Evolutionary conservation across 2,329 filamentous ascomycete species (phyloP).

Genomic region (Aspergillus cejpii): DNA sequence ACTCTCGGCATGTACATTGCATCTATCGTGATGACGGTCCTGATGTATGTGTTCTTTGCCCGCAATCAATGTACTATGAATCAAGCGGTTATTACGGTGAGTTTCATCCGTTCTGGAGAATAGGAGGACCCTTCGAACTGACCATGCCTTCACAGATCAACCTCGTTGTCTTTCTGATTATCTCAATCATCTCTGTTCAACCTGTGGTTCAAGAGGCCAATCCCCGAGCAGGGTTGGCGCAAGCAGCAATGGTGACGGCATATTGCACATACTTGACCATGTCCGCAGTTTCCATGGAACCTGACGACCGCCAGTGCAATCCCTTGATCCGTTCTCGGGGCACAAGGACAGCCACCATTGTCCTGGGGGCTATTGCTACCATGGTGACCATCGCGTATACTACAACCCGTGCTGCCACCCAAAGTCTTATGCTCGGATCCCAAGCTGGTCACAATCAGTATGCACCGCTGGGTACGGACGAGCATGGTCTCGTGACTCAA

Average conservation of each 20-base stretch:
- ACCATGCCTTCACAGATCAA: constrained; percentile 55
- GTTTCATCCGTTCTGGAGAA: constrained; percentile 18
- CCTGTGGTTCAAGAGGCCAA: constrained; percentile 87
- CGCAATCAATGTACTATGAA: constrained; percentile 81
- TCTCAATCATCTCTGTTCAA: constrained; percentile 82
- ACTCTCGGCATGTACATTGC: constrained; percentile 89
- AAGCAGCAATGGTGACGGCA: constrained; percentile 91
- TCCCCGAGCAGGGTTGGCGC: constrained; percentile 87
- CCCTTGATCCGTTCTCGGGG: constrained; percentile 77
- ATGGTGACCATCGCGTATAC: constrained; percentile 97
- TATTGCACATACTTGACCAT: constrained; percentile 99
- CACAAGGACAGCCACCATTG: constrained; percentile 80
- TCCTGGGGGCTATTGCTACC: constrained; percentile 89
- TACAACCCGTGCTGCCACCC: constrained; percentile 89
- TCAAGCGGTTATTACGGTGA: constrained; percentile 78
- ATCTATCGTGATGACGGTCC: constrained; percentile 84
- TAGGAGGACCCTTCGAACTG: background rate
- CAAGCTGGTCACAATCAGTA: constrained; percentile 48
- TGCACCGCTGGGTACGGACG: constrained; percentile 60
- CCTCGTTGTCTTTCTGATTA: constrained; percentile 69
- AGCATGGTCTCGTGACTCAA: constrained; percentile 81
- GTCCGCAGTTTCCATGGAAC: constrained; percentile 98
- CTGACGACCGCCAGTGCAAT: constrained; percentile 90
- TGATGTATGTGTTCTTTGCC: constrained; percentile 98
- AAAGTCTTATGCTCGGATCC: constrained; percentile 57